A percentile compares a stretch with the other conserved stretches of the same genome.
Conservation (phyloP, 169 alveolate genomes). For the Plasmodium coatneyi region DNA sequence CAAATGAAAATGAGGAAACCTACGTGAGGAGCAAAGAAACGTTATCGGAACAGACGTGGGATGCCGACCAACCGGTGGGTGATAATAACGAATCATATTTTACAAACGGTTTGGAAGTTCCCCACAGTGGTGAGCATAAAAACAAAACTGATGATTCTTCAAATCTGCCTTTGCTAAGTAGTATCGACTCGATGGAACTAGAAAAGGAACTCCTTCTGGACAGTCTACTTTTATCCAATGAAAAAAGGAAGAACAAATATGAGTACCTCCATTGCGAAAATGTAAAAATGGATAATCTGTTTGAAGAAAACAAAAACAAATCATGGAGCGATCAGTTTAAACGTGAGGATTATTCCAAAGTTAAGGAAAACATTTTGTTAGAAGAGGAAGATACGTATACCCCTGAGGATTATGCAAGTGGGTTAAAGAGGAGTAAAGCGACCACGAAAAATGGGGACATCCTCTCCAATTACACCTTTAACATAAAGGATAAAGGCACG, state of each 20-base stretch:
- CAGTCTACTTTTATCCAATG: slow-evolving; percentile 19
- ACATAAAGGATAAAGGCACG: slow-evolving; percentile 52
- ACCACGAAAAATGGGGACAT: background rate
- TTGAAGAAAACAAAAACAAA: slow-evolving; percentile 16
- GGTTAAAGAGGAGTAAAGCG: slow-evolving; percentile 15
- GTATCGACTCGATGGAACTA: background rate
- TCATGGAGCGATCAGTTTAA: slow-evolving; percentile 1
- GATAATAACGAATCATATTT: background rate
- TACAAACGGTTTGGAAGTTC: background rate
- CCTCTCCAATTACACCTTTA: slow-evolving; percentile 30
- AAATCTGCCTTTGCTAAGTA: background rate
- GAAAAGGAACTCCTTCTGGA: slow-evolving; percentile 33
- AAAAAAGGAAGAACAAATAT: background rate
- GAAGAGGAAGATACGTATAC: slow-evolving; percentile 69
- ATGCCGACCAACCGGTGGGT: background rate
- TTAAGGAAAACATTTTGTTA: slow-evolving; percentile 20
- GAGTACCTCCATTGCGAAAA: slow-evolving; percentile 28
- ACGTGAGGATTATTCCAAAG: slow-evolving; percentile 32
- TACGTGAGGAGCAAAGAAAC: background rate
- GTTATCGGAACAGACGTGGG: background rate
- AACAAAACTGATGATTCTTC: background rate
- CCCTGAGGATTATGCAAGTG: slow-evolving; percentile 62
- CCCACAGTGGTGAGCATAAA: background rate
- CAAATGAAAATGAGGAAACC: background rate
- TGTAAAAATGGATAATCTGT: slow-evolving; percentile 56